phyloP scores from a whole-genome alignment of 305 asterid genomes.

The Fraxinus latifolia region DNA sequence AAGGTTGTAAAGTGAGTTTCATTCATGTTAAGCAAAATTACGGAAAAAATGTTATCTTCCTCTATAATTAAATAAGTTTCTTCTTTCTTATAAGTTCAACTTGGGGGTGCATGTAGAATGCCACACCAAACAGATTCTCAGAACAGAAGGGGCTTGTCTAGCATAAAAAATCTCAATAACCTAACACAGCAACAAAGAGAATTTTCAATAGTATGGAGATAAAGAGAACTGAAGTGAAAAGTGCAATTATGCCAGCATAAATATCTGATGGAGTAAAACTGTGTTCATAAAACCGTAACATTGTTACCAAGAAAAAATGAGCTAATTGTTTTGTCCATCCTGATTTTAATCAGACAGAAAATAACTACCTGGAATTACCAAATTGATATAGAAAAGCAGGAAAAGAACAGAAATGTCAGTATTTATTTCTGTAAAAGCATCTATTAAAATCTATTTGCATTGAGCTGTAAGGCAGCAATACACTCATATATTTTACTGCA shows the following conservation, averaged over 20 bases:
- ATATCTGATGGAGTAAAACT: neutral
- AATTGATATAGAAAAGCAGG: neutral
- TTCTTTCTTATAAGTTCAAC: neutral
- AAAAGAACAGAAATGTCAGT: neutral
- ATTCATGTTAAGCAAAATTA: neutral
- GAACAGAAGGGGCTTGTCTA: neutral
- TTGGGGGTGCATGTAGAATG: neutral
- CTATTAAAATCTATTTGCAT: neutral
- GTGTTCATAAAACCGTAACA: neutral
- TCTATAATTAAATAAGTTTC: neutral
- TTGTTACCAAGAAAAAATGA: neutral
- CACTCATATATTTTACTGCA: neutral
- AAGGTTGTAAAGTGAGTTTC: slow-evolving; percentile 17
- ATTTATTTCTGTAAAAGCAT: neutral
- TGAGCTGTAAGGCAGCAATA: neutral
- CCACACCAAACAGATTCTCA: neutral
- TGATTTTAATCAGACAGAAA: neutral
- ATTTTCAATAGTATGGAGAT: neutral
- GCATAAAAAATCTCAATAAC: neutral
- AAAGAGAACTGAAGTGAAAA: neutral
- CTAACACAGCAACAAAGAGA: neutral
- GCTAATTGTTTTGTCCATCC: neutral
- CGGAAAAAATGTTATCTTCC: neutral
- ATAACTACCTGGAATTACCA: neutral
- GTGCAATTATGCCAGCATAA: neutral